Evolutionary conservation across 1,284 basidiomycete genomes (phyloP).

Genomic region (Prillingera fragicola): DNA sequence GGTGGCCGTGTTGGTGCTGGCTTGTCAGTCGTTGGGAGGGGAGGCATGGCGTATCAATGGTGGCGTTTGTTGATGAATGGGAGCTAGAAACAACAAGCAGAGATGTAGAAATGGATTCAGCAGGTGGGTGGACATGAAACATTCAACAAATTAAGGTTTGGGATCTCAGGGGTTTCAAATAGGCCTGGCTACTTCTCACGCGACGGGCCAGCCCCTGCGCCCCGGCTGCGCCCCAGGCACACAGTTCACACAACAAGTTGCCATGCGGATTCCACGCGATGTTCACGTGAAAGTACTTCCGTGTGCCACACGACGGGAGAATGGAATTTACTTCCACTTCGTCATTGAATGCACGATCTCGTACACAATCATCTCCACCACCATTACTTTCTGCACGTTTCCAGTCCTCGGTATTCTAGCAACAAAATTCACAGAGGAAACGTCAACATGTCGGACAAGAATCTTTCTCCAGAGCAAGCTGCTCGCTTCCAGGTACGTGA

Average conservation of each 20-base stretch:
- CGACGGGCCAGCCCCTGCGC: not conserved
- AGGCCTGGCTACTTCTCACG: too few species aligned
- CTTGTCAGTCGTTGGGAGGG: too few species aligned
- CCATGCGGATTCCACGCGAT: not conserved
- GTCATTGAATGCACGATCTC: not conserved
- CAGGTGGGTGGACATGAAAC: not conserved
- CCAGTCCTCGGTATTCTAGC: not conserved
- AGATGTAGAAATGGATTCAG: not conserved
- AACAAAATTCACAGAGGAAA: not conserved
- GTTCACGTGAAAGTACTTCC: not conserved
- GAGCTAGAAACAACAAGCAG: not conserved
- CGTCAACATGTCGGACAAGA: slow-evolving; percentile 3
- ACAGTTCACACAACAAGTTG: not conserved
- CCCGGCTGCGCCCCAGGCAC: too few species aligned
- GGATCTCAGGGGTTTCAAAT: too few species aligned
- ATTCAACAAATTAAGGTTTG: too few species aligned
- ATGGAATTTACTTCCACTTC: not conserved
- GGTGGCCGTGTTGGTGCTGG: slow-evolving; percentile 1
- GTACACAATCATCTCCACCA: not conserved
- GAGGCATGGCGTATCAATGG: too few species aligned
- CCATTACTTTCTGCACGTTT: not conserved
- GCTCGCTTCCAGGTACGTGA: slow-evolving; percentile 6
- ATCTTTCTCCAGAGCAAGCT: slow-evolving; percentile 6
- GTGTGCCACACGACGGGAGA: not conserved
- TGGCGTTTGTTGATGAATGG: not conserved